These are phyloP conservation scores for Leucaena leucocephala DNA, from an alignment of 306 rosid genomes.

Conservation along the genomic window DNA sequence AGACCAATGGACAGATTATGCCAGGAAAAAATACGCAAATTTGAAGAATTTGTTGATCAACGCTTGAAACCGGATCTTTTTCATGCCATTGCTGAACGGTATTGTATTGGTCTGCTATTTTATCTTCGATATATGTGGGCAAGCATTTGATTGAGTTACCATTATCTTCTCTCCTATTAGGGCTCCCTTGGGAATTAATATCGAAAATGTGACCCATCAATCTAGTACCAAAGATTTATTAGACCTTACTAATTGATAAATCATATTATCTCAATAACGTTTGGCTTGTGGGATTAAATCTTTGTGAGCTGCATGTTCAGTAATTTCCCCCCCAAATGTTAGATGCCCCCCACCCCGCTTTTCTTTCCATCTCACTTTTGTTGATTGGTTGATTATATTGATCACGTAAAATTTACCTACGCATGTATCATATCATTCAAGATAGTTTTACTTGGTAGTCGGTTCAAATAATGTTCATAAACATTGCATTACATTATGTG, in stretches of 20 bases:
- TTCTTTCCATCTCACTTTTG: neutral
- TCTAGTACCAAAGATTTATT: neutral
- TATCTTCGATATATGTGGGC: neutral
- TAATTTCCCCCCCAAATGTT: neutral
- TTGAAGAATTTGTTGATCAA: slow-evolving; percentile 80
- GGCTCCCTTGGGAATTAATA: neutral
- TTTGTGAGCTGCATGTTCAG: neutral
- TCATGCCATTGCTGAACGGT: slow-evolving; percentile 77
- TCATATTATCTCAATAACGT: neutral
- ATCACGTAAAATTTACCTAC: neutral
- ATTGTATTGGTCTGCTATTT: neutral
- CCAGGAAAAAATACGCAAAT: slow-evolving; percentile 60
- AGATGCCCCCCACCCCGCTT: neutral
- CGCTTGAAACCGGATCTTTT: slow-evolving; percentile 91
- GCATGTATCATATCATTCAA: neutral
- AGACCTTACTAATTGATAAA: neutral
- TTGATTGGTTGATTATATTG: neutral
- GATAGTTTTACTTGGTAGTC: neutral
- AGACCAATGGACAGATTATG: slow-evolving; percentile 53
- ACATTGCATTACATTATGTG: neutral
- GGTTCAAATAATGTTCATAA: slow-evolving; percentile 8
- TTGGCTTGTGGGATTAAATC: neutral
- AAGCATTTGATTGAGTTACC: neutral
- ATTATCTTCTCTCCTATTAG: neutral
- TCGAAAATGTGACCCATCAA: neutral